Base-by-base conservation (phyloP, 306 rosid genomes). In the Lagenaria siceraria region DNA sequence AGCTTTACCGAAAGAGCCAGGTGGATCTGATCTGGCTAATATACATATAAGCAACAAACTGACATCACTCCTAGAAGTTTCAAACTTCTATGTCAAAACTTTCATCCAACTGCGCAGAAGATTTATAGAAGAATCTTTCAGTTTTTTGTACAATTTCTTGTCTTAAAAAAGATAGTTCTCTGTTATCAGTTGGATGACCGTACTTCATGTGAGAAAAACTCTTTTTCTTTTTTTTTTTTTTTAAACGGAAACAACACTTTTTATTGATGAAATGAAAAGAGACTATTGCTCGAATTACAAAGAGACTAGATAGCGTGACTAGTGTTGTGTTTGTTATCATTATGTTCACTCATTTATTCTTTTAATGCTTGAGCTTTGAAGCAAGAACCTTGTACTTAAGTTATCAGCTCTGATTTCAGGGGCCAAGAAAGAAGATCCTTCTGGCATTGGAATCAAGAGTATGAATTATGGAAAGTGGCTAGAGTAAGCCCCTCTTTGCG, bases 361-460 rank as follows among this genome's bases (percentile, higher is more conserved):
- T 46, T 69, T 14, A 71, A 46, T 71, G 40, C 52, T 21, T 21
- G 29, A 0, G 52, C 4, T 3, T 46, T 46, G 51, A 54, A 68
- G 10, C 54, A 21, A 42, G 74, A 68, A 68, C 54, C 21, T 42
- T 6, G 54, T 12, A 68, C 12, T 24, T 2, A 68, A 68, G 35
- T 21, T 68, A 68, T 68, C 3, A 42, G 11, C 74, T 83, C 74
- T 54, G 15, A 46, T 86, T 87, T 77, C 92, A 95, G 99, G 99
- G 99, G 6, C 99, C 99, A 77, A 90, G 99, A 83, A 95, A 95
- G 93, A 95, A 95, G 96, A 95, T 95, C 84, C 87, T 95, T 62
- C 80, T 92, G 58, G 97, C 96, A 3, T 79, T 95, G 88, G 97
- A 95, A 85, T 86, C 96, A 51, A 95, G 90, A 80, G 90, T 77